Base-by-base conservation (phyloP, 2,329 filamentous ascomycete genomes). In the Aspergillus transmontanensis region DNA sequence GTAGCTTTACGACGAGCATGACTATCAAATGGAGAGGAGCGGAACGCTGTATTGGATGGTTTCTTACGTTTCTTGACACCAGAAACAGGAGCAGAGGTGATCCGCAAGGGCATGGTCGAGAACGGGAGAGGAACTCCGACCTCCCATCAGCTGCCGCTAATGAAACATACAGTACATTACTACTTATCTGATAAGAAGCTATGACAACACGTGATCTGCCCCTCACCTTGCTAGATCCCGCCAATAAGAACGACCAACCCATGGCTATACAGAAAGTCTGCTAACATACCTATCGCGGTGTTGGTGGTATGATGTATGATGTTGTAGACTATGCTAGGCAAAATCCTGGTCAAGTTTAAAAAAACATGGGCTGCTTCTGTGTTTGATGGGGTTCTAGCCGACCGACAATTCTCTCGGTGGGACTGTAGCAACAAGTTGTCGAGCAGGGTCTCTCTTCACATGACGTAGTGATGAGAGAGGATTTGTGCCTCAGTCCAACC, bases 51-150 rank as follows among this genome's bases (percentile, higher is more conserved):
- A 5, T 69, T 65, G 39, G 73, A 65, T 45, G 68, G 62, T 59
- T 76, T 75, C 64, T 75, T 70, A 67, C 82, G 82, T 55, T 76
- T 71, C 41, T 69, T 77, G 61, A 83, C 75, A 59, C 81, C 78
- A 57, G 82, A 80, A 11, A 82, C 80, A 57, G 80, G 78, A 51
- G 81, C 79, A 45, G 81, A 82, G 0, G 81, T 83, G 59, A 82
- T 75, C 69, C 82, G 79, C 62, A 83, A 73, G 66, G 82, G 76
- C 82, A 84, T 84, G 63, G 60, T 70, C 56, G 57, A 39, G 10
- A 45, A 36, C 26, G 30, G n/a, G 46, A 51, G 46, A 36, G 34
- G 46, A 32, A 30, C 28, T 30, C 46, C 14, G 10, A 30, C 14
- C 34, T 36, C 14, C 34, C 14, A 36, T 36, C 34, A 16, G 34